phyloP scores from a whole-genome alignment of 2,329 filamentous ascomycete genomes.

The Trichoderma breve region DNA sequence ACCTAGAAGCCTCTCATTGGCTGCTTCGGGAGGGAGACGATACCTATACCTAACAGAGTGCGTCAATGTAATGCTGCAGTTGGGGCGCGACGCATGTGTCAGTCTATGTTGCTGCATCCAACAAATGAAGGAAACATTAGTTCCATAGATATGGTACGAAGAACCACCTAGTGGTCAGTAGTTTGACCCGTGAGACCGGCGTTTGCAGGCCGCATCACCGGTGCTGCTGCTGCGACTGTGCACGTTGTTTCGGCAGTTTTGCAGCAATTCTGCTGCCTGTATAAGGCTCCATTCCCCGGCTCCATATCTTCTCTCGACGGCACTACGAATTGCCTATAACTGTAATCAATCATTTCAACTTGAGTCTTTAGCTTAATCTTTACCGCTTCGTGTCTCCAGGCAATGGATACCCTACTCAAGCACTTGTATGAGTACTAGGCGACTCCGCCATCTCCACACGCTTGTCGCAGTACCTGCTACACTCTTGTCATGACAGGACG shows the following conservation, averaged over 20 bases:
- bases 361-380: neutral
- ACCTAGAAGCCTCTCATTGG: constrained; percentile 7
- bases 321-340: neutral
- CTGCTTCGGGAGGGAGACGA: neutral
- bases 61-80: constrained; percentile 4
- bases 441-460: neutral
- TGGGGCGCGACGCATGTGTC: neutral
- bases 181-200: neutral
- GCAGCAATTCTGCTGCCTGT: neutral
- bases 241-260: neutral
- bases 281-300: neutral
- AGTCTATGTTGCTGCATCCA: neutral
- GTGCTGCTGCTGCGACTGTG: neutral
- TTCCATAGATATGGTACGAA: neutral
- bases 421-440: neutral
- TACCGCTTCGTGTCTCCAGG: neutral
- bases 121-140: neutral
- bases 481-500: neutral
- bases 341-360: neutral
- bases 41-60: neutral
- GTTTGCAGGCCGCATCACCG: constrained; percentile 1
- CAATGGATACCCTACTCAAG: neutral
- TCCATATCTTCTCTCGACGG: neutral
- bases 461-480: neutral
- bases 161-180: neutral